Base-by-base conservation (phyloP, 176 grass and related monocot genomes). In the Oryza punctata region DNA sequence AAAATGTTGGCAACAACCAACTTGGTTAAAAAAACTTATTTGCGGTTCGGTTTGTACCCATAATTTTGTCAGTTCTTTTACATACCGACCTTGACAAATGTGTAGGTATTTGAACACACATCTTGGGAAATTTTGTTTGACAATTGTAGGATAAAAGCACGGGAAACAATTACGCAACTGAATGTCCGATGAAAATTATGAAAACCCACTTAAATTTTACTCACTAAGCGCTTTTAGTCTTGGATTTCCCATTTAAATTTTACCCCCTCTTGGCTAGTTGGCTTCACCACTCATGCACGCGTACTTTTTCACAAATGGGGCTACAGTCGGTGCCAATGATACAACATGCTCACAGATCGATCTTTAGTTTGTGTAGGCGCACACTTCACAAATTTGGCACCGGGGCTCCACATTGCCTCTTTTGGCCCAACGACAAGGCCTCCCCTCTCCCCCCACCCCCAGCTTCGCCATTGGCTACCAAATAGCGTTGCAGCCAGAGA, bases 341-440 rank as follows among this genome's bases (percentile, higher is more conserved):
- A 61, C 19, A 77, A 27, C 35, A 44, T 11, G 23, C 23, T 7
- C 47, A 14, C 50, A 61, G 49, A 72, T 43, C 32, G n/a, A n/a
- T n/a, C 37, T 63, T 45, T 45, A 25, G 27, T 24, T 32, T 19
- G 70, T 27, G 12, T 66, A 65, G 13, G 32, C 19, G 70, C 0
- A 72, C 11, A 33, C 69, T 14, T 16, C 4, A 64, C 69, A 47
- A 35, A 32, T 21, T 6, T 64, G 69, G 80, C 15, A 21, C 69
- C 52, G 27, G 12, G 65, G 21, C 3, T 16, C 13, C 69, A 57
- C 19, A 14, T 50, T 11, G 19, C 28, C 41, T 66, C 28, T 83
- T 75, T 50, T 25, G 43, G 71, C 13, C 81, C 81, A 83, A 49
- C 54, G 41, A 66, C 81, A 35, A 2, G 61, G 70, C 63, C 57